A percentile compares a stretch with the other conserved stretches of the same genome.
Conservation (phyloP, 768 basidiomycete species). For the Collybia nuda region DNA sequence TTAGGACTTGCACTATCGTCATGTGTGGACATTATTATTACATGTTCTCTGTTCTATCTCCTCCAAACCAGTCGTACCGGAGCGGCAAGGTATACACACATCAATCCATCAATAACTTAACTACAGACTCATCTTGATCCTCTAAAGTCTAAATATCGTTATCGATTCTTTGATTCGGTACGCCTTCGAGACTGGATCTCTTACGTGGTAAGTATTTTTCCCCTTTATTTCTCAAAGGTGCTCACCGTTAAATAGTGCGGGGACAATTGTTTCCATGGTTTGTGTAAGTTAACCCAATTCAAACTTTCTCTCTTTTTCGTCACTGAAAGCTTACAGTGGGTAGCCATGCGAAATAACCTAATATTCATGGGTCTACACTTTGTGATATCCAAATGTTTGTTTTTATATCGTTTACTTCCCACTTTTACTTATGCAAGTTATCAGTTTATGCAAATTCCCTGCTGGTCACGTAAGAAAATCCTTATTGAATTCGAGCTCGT, state of each 20-base stretch:
- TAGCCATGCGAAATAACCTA: constrained; percentile 2
- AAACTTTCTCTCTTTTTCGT: too few relatives aligned
- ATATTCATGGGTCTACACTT: constrained; percentile 11
- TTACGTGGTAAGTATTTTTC: constrained; percentile 39
- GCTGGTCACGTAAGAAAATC: constrained; percentile 2
- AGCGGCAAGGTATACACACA: constrained; percentile 31
- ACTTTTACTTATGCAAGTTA: background rate
- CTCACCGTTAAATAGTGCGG: constrained; percentile 2
- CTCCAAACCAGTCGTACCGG: constrained; percentile 37
- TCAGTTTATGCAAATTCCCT: constrained; percentile 9
- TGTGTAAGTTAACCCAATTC: constrained; percentile 2
- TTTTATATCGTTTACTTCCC: background rate
- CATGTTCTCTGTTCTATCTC: constrained; percentile 41
- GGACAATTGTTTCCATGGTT: constrained; percentile 7
- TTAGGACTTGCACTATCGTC: constrained; percentile 51
- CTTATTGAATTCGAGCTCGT: background rate
- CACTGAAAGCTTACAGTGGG: constrained; percentile 2
- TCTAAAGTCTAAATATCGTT: constrained; percentile 40
- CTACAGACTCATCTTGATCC: background rate
- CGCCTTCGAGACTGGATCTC: constrained; percentile 50
- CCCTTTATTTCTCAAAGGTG: background rate
- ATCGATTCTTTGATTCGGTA: constrained; percentile 48
- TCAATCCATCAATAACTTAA: background rate
- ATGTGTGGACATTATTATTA: constrained; percentile 48
- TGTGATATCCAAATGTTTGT: constrained; percentile 6